Evolutionary conservation across 1,284 basidiomycete genomes (phyloP).

Genomic region (Puccinia hordei): DNA sequence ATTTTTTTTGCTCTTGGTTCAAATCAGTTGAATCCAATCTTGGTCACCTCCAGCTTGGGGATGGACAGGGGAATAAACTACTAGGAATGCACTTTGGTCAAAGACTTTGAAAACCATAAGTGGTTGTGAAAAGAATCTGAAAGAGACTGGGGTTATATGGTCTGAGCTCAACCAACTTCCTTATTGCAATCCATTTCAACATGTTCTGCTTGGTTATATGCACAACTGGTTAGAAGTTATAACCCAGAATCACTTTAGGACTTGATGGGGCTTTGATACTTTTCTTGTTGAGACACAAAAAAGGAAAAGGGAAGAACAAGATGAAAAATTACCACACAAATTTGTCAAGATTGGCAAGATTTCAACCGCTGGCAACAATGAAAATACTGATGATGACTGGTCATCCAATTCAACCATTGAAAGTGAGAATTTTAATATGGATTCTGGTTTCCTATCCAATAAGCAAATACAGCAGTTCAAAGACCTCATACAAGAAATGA

Average conservation of each 20-base stretch:
- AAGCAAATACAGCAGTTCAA: constrained; percentile 16
- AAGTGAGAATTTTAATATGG: background rate
- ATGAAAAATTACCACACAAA: background rate
- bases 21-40: background rate
- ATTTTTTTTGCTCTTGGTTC: constrained; percentile 25
- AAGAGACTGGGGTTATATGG: constrained; percentile 14
- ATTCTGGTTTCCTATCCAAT: constrained; percentile 2
- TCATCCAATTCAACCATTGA: background rate
- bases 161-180: constrained; percentile 33
- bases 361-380: background rate
- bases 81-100: background rate
- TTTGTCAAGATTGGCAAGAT: background rate
- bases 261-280: too few species aligned
- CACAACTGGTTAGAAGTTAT: constrained; percentile 44
- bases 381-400: background rate
- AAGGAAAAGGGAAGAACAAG: background rate
- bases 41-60: background rate
- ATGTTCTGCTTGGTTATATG: constrained; percentile 32
- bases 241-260: constrained; percentile 14
- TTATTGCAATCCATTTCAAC: constrained; percentile 12
- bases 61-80: background rate
- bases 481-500: background rate
- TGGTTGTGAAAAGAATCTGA: background rate
- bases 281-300: background rate
- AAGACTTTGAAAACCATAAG: background rate